These are phyloP conservation scores for Xylaria sp. DNA, from an alignment of 2,329 filamentous ascomycete species.

Conservation along the genomic window DNA sequence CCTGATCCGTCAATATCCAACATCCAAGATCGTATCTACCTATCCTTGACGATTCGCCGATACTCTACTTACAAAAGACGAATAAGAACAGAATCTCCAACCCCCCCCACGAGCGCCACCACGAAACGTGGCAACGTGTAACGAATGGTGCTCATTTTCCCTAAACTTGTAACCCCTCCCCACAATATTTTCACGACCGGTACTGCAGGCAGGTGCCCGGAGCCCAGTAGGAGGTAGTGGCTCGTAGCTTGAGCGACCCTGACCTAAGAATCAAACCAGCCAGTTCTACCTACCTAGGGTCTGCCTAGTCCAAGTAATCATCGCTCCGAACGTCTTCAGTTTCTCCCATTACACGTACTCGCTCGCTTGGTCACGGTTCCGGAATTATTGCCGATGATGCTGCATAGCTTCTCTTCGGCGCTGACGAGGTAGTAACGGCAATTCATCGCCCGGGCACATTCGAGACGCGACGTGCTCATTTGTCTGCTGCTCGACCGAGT, in stretches of 20 bases:
- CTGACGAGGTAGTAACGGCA: conserved; percentile 30
- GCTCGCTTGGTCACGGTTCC: background rate
- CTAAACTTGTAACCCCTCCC: conserved; percentile 3
- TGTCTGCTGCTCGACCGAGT: conserved; percentile 17
- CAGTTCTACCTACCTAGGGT: background rate
- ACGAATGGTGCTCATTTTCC: background rate
- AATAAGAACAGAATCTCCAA: background rate
- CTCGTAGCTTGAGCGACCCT: background rate
- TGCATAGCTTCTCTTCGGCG: conserved; percentile 21
- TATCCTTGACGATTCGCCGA: background rate
- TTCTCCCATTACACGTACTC: background rate
- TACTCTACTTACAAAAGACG: background rate
- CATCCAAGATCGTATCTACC: background rate
- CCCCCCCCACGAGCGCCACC: conserved; percentile 2
- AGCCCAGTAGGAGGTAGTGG: too few species aligned
- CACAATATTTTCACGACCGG: conserved; percentile 14
- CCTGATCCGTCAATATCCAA: background rate
- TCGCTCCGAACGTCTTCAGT: background rate
- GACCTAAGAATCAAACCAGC: background rate
- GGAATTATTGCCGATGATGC: conserved; percentile 27
- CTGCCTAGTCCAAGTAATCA: too few species aligned
- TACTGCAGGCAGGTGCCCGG: conserved; percentile 3
- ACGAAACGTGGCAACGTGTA: conserved; percentile 29
- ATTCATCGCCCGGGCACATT: conserved; percentile 15
- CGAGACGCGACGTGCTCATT: conserved; percentile 30